Percentiles rank a stretch among this genome's conserved stretches.
These are phyloP conservation scores for Candida krabiensis DNA, from an alignment of 805 yeast species.

Conservation along the genomic window DNA sequence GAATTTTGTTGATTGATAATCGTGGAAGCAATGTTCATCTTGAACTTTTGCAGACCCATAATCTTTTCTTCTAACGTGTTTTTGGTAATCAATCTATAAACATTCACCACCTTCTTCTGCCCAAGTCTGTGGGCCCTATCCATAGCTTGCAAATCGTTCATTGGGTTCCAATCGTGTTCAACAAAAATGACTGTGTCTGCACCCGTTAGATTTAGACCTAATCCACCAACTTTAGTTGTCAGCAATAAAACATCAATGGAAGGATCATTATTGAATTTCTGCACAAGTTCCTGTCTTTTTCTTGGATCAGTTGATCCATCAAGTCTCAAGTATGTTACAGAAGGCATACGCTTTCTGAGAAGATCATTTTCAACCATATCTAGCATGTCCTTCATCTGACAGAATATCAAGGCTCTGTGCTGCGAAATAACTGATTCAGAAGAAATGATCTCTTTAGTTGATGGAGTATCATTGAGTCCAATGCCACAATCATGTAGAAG, in stretches of 20 bases:
- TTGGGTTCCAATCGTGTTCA: constrained; percentile 99
- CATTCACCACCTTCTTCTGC: constrained; percentile 96
- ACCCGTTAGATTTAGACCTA: constrained; percentile 94
- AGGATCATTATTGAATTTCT: constrained; percentile 93
- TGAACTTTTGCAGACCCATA: constrained; percentile 97
- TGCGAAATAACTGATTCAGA: constrained; percentile 73
- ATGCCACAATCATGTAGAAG: constrained; percentile 91
- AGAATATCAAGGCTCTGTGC: constrained; percentile 92
- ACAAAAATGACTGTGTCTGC: constrained; percentile 99
- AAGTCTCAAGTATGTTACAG: constrained; percentile 89
- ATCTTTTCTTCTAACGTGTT: constrained; percentile 95
- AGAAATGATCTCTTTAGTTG: constrained; percentile 21
- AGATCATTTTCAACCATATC: constrained; percentile 94
- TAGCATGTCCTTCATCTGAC: constrained; percentile 96
- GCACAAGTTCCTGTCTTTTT: constrained; percentile 86
- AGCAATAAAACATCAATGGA: constrained; percentile 88
- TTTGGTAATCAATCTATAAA: constrained; percentile 88
- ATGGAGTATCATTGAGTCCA: constrained; percentile 44
- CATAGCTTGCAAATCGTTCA: constrained; percentile 99
- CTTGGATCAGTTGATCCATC: constrained; percentile 95
- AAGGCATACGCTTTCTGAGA: constrained; percentile 78
- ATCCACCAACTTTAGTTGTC: constrained; percentile 98
- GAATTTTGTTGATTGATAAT: constrained; percentile 95
- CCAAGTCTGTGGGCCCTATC: constrained; percentile 98
- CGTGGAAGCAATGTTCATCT: constrained; percentile 95